A percentile compares a stretch with the other conserved stretches of the same genome.
Conservation (phyloP, 2,329 filamentous ascomycete species). For the Penicillium hordei region DNA sequence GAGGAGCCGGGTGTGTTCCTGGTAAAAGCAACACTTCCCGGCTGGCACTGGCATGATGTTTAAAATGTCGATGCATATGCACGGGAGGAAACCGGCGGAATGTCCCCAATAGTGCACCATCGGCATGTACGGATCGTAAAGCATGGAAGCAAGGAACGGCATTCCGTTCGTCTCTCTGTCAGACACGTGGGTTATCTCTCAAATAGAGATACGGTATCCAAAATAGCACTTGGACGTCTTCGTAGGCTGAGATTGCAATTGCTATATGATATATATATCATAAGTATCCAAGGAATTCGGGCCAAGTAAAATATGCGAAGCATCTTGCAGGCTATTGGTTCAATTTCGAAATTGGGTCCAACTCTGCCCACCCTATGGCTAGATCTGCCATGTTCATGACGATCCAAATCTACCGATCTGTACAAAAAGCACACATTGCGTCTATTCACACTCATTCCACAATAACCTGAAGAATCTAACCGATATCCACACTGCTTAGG, state of each 20-base stretch:
- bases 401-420: slow-evolving; percentile 4
- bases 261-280: too few relatives aligned
- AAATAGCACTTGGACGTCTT: too few relatives aligned
- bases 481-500: neutral
- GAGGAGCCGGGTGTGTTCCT: slow-evolving; percentile 3
- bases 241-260: neutral
- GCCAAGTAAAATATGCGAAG: slow-evolving; percentile 5
- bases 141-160: slow-evolving; percentile 16
- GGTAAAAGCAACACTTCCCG: neutral
- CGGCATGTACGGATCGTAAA: slow-evolving; percentile 8
- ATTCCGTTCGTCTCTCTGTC: slow-evolving; percentile 11
- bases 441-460: neutral
- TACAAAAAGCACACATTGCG: neutral
- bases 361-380: neutral
- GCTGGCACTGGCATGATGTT: slow-evolving; percentile 6
- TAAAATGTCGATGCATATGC: slow-evolving; percentile 4
- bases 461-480: neutral
- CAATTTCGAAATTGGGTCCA: neutral
- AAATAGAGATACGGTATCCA: neutral
- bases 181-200: slow-evolving; percentile 19
- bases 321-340: neutral
- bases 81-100: slow-evolving; percentile 3
- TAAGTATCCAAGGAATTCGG: too few relatives aligned
- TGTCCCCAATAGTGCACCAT: slow-evolving; percentile 5
- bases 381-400: neutral